These are phyloP conservation scores for Nematodospora anomalae DNA, from an alignment of 1,139 yeast genomes.

Conservation along the genomic window DNA sequence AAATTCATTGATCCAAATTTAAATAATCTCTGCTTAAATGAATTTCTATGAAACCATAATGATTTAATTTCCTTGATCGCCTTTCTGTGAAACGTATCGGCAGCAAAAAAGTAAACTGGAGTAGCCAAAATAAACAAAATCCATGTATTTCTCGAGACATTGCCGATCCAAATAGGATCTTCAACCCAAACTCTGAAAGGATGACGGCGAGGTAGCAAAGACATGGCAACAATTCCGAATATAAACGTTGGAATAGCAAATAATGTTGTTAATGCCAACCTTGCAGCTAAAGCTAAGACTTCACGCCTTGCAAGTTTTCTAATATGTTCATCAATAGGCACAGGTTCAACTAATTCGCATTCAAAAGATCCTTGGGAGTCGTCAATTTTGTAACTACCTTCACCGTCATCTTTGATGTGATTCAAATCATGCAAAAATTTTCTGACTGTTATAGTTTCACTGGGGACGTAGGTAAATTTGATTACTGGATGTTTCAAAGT, in stretches of 20 bases:
- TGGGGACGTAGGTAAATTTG: slow-evolving; percentile 64
- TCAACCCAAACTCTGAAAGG: slow-evolving; percentile 54
- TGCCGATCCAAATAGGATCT: slow-evolving; percentile 64
- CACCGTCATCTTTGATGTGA: slow-evolving; percentile 27
- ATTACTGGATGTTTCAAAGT: slow-evolving; percentile 57
- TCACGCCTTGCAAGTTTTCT: slow-evolving; percentile 51
- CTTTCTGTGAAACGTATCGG: slow-evolving; percentile 68
- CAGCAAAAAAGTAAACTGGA: slow-evolving; percentile 74
- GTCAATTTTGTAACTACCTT: slow-evolving; percentile 22
- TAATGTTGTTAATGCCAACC: slow-evolving; percentile 50
- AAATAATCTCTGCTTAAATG: slow-evolving; percentile 57
- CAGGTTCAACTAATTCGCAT: slow-evolving; percentile 56
- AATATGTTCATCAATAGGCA: slow-evolving; percentile 65
- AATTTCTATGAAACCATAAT: slow-evolving; percentile 57
- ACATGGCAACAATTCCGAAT: slow-evolving; percentile 70
- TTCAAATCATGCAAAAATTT: slow-evolving; percentile 51
- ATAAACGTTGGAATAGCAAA: slow-evolving; percentile 70
- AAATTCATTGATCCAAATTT: slow-evolving; percentile 78
- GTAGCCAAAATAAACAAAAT: slow-evolving; percentile 62
- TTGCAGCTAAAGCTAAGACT: slow-evolving; percentile 41
- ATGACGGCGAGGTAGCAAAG: slow-evolving; percentile 49
- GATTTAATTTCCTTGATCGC: slow-evolving; percentile 59
- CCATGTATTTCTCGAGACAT: slow-evolving; percentile 66
- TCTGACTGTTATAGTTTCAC: slow-evolving; percentile 47
- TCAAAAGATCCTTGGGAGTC: slow-evolving; percentile 38